phyloP scores from a whole-genome alignment of 106 monocot species.

The Apostasia shenzhenica region DNA sequence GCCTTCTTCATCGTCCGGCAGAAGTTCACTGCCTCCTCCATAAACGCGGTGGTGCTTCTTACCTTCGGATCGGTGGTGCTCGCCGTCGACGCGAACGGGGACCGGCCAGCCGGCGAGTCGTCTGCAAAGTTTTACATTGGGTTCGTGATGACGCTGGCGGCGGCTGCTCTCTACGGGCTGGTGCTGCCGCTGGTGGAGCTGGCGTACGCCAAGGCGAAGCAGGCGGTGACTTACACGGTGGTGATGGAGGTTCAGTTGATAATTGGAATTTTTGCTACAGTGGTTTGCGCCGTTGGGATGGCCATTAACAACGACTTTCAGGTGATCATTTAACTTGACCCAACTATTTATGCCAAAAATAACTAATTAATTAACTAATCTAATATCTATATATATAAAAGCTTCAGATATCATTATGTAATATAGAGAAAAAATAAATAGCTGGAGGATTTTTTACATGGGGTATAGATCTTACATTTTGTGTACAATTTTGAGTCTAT shows the following conservation, averaged over 20 bases:
- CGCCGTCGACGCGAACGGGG: slow-evolving; percentile 2
- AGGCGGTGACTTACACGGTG: slow-evolving; percentile 1
- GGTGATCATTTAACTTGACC: background rate
- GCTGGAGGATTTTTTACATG: too few relatives aligned
- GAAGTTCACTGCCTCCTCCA: slow-evolving; percentile 5
- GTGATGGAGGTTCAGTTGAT: slow-evolving; percentile 18
- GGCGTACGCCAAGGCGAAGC: slow-evolving; percentile 8
- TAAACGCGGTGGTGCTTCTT: slow-evolving; percentile 22
- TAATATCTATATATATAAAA: too few relatives aligned
- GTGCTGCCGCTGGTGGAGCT: slow-evolving; percentile 22
- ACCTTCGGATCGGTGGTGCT: slow-evolving; percentile 19
- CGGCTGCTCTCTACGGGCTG: slow-evolving; percentile 12
- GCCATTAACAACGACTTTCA: slow-evolving; percentile 21
- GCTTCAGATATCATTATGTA: too few relatives aligned
- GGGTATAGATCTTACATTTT: too few relatives aligned
- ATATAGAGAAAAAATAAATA: too few relatives aligned
- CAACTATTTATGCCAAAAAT: too few relatives aligned
- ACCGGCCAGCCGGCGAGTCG: slow-evolving; percentile 14
- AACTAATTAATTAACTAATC: too few relatives aligned
- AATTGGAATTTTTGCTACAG: slow-evolving; percentile 12
- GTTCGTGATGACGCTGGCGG: slow-evolving; percentile 14
- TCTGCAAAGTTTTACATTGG: slow-evolving; percentile 8
- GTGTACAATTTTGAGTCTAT: too few relatives aligned
- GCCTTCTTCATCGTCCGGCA: slow-evolving; percentile 21
- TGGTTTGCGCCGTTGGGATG: slow-evolving; percentile 24